Evolutionary conservation across 108 stramenopile species (phyloP), one percentile per base, ranked within the genome.

Genomic region (Fragilaria radians): DNA sequence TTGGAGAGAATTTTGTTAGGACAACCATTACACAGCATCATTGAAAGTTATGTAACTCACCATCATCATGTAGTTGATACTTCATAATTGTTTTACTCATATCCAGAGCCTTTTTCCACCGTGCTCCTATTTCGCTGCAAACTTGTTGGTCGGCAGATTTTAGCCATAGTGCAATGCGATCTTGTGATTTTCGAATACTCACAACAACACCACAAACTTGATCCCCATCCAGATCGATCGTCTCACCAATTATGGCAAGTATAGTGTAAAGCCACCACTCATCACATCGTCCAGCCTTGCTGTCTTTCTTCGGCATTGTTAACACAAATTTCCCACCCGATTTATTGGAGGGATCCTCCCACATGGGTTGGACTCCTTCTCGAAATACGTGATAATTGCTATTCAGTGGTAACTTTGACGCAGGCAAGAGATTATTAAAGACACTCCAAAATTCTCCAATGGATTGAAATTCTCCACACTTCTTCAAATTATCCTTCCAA

Each of bases 381-480:
- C 82, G 80, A 70, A 96, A 96, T 32, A 96, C 72, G 55, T 89
- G 89, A 68, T 94, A 96, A 74, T 94, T 94, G 59, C 81, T 79
- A 51, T 75, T 72, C 25, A 73, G 31, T 23, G 74, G 36, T n/a
- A 89, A 65, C 23, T 67, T 42, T 42, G 72, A 76, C 5, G 89
- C 67, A 46, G 95, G 91, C 48, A 77, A 66, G 45, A 94, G 65
- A 74, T 94, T 94, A 85, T 94, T 94, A 83, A 86, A 94, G 27
- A 93, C 66, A 11, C 76, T 71, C 95, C 95, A 96, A 66, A 96
- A 96, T 61, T 73, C 77, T 54, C 89, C 89, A 31, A 89, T 83
- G n/a, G 85, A 80, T 53, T 84, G 68, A 66, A 96, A 94, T 2
- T 81, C 78, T 36, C 83, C 88, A 53, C 88, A 78, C 52, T 88